Conservation (phyloP, 192 early-diverging fungal genomes). For the Rhizophagus clarus region DNA sequence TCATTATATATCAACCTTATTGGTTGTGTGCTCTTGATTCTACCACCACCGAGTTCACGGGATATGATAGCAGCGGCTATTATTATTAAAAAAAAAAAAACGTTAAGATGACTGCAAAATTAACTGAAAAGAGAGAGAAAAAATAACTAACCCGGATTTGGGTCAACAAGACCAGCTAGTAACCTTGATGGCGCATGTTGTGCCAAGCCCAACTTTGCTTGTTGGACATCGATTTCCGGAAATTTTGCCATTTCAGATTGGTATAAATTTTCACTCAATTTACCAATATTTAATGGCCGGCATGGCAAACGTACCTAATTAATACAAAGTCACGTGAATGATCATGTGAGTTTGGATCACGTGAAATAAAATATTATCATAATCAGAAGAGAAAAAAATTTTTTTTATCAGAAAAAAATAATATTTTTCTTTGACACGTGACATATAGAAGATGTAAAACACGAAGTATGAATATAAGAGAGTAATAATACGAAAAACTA, state of each 20-base stretch:
- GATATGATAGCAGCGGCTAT: background rate
- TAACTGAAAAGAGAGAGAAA: background rate
- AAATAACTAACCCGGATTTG: background rate
- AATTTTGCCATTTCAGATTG: background rate
- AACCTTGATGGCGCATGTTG: background rate
- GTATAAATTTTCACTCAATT: background rate
- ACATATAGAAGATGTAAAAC: background rate
- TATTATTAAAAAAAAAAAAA: background rate
- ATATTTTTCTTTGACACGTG: background rate
- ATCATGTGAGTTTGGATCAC: too few species aligned
- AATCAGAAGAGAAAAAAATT: background rate
- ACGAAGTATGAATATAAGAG: background rate
- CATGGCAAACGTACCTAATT: background rate
- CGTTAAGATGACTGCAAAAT: too few species aligned
- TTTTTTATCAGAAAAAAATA: background rate
- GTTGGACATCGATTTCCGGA: background rate
- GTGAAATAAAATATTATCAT: background rate
- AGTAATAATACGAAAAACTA: background rate
- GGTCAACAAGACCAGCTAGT: background rate
- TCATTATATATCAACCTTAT: background rate
- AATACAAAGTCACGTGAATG: background rate
- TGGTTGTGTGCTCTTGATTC: background rate
- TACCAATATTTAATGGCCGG: background rate
- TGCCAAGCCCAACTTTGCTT: background rate
- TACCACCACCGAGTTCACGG: background rate